These are phyloP conservation scores for Stenogyne calaminthoides DNA, from an alignment of 305 asterid genomes.

Conservation along the genomic window DNA sequence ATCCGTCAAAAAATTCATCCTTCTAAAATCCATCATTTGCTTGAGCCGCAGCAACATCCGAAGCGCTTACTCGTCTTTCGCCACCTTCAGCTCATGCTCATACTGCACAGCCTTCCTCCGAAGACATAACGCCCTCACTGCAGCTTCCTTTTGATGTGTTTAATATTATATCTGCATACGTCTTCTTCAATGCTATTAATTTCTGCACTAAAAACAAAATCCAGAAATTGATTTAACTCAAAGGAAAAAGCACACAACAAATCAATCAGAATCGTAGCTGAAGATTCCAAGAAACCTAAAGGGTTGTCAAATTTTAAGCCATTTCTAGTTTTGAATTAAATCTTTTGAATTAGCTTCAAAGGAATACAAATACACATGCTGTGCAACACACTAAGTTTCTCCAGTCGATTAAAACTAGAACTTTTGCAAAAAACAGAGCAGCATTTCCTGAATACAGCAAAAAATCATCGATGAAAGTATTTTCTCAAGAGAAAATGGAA, in stretches of 20 bases:
- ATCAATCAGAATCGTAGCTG: neutral
- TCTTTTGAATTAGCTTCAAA: neutral
- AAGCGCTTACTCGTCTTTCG: conserved; percentile 78
- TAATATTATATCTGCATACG: conserved; percentile 76
- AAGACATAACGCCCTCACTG: conserved; percentile 70
- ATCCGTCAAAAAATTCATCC: conserved; percentile 47
- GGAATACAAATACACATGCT: neutral
- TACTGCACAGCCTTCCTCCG: conserved; percentile 63
- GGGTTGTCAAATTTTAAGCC: conserved; percentile 11
- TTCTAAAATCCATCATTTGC: conserved; percentile 82
- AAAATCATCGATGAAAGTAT: neutral
- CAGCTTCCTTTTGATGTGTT: conserved; percentile 85
- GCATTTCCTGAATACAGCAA: conserved; percentile 19
- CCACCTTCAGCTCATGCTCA: conserved; percentile 67
- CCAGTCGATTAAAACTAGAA: neutral
- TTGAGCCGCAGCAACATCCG: conserved; percentile 76
- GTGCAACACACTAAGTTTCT: neutral
- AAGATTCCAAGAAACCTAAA: neutral
- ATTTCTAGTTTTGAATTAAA: neutral
- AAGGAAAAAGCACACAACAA: conserved; percentile 6
- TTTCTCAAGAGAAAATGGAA: neutral
- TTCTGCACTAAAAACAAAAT: conserved; percentile 49
- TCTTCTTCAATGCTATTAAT: conserved; percentile 64
- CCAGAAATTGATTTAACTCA: conserved; percentile 9
- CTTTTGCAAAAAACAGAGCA: conserved; percentile 6